Evolutionary conservation across 352 stramenopile species (phyloP).

Genomic region (Phytophthora multivora): DNA sequence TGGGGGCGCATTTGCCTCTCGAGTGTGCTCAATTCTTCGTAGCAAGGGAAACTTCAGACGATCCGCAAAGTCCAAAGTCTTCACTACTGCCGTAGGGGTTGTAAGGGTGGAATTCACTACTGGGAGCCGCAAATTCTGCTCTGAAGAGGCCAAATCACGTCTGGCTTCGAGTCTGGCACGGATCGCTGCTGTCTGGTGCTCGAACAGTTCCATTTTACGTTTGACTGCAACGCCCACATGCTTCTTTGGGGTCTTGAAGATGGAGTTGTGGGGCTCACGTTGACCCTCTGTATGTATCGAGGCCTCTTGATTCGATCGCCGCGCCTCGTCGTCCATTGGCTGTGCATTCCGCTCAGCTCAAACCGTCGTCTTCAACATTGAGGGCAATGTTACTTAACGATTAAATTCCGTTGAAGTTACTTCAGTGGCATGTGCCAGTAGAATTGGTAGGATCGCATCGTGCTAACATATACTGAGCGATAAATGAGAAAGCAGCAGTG

Average conservation of each 20-base stretch:
- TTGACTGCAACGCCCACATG: neutral
- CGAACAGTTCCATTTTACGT: slow-evolving; percentile 52
- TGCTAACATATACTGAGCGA: no score
- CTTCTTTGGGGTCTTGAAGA: slow-evolving; percentile 8
- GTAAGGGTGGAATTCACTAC: slow-evolving; percentile 8
- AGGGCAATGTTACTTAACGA: no score
- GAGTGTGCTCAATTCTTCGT: slow-evolving; percentile 27
- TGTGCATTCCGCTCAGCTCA: slow-evolving; percentile 17
- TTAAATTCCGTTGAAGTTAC: no score
- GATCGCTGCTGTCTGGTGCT: slow-evolving; percentile 49
- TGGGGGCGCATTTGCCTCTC: slow-evolving; percentile 15
- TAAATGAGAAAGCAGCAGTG: no score
- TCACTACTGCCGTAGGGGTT: no score
- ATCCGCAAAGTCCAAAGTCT: neutral
- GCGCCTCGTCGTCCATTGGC: slow-evolving; percentile 22
- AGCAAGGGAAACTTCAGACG: slow-evolving; percentile 44
- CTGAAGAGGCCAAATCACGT: slow-evolving; percentile 5
- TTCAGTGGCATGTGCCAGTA: no score
- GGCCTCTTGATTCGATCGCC: slow-evolving; percentile 1
- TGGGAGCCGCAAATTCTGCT: slow-evolving; percentile 13
- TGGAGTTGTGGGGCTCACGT: slow-evolving; percentile 1
- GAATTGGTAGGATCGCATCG: no score
- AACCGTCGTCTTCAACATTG: no score
- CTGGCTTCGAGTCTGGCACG: slow-evolving; percentile 39
- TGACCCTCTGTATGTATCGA: slow-evolving; percentile 7